Base-by-base conservation (phyloP, 1,284 basidiomycete species). In the Calocybe gambosa region DNA sequence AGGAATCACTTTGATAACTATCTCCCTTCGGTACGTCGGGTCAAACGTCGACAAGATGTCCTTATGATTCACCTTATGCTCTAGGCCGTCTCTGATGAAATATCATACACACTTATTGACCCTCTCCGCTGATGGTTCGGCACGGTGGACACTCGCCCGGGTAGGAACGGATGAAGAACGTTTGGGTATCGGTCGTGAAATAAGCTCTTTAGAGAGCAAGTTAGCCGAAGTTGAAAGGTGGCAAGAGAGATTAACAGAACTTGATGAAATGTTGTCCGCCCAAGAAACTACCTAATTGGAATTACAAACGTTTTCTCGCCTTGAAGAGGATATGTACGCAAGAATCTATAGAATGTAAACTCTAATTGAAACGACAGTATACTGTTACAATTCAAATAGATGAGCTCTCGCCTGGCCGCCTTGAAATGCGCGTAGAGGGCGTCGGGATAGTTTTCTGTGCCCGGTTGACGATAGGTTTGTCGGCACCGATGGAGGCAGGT, bases 1-100 rank as follows among this genome's bases (percentile, higher is more conserved):
- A 10, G 93, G 88, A 1, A 94, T 97, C 58, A 96, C 94, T 0
- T 75, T 99, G 39, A 88, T 98, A 54, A 95, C 93, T 4, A 91
- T 95, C 42, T 93, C 92, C 1, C 70, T 89, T 36, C 79, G 84
- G 80, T 83, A 54, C 1, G 72, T 61, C 13, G 38, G 15, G 31
- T 21, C 37, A 1, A 19, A 33, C 39, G 15, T 37, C 19, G 25
- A 19, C 12, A 1, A 21, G 1, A 50, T 39, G 12, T n/a, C 20
- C n/a, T 15, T 20, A 10, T 9, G 18, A n/a, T 9, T 19, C 18
- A 21, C 19, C 12, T 39, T 15, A 36, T 18, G 33, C 15, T 15
- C n/a, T 51, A 87, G 87, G 39, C 90, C 83, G 8, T 85, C 87
- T 12, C 69, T 89, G 51, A 82, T 78, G 62, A 91, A 82, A 62